A percentile compares a stretch with the other conserved stretches of the same genome.
phyloP scores from a whole-genome alignment of 768 basidiomycete species.

The Mycena rosella region DNA sequence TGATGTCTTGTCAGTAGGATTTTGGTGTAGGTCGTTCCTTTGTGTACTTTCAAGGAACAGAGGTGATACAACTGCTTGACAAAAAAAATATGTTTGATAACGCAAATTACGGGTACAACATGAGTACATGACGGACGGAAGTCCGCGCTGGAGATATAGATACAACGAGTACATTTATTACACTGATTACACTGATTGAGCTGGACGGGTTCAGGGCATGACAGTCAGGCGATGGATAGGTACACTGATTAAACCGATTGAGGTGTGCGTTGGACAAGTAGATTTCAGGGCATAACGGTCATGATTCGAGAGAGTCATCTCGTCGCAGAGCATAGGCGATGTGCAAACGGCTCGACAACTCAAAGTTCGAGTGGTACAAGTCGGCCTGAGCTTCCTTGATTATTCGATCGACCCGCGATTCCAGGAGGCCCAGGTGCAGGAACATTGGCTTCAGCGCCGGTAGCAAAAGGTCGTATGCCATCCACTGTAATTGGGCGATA shows the following conservation, averaged over 20 bases:
- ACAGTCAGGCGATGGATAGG: too few relatives aligned
- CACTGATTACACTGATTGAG: too few relatives aligned
- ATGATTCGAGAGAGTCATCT: too few relatives aligned
- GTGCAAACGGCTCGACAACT: slow-evolving; percentile 65
- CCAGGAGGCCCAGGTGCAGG: slow-evolving; percentile 63
- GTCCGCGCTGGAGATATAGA: not conserved
- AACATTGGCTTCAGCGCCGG: slow-evolving; percentile 74
- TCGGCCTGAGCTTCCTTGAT: slow-evolving; percentile 75
- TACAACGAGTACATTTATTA: too few relatives aligned
- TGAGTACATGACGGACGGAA: not conserved
- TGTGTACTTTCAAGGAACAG: slow-evolving; percentile 70
- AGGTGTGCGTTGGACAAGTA: too few relatives aligned
- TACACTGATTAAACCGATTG: too few relatives aligned
- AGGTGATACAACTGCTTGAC: slow-evolving; percentile 68
- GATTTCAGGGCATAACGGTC: too few relatives aligned
- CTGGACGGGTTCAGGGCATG: too few relatives aligned
- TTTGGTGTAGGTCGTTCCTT: slow-evolving; percentile 68
- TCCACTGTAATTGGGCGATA: slow-evolving; percentile 79
- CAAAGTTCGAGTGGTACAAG: slow-evolving; percentile 69
- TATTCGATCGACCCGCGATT: slow-evolving; percentile 66
- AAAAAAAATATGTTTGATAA: slow-evolving; percentile 6
- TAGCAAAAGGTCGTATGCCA: slow-evolving; percentile 76
- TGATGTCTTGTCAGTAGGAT: slow-evolving; percentile 51
- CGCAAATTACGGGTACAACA: not conserved
- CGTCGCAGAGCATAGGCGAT: slow-evolving; percentile 66